phyloP scores from a whole-genome alignment of 257 asterid genomes.

The Rhazya stricta region DNA sequence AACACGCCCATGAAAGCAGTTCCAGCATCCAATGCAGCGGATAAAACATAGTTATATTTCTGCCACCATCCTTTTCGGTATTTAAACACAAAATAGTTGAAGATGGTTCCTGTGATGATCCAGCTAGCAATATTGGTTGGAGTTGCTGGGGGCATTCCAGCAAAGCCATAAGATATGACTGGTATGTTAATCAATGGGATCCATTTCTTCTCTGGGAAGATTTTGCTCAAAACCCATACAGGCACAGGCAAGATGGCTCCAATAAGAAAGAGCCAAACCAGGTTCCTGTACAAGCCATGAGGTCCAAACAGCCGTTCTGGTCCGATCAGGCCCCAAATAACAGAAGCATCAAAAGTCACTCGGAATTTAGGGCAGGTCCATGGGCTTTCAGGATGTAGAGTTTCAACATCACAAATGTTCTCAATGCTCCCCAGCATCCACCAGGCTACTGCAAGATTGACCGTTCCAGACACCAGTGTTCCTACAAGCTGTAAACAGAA shows the following conservation, averaged over 20 bases:
- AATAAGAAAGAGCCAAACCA: constrained; percentile 61
- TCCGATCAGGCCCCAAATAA: constrained; percentile 87
- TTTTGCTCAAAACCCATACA: constrained; percentile 34
- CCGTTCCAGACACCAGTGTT: constrained; percentile 18
- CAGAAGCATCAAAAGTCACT: constrained; percentile 68
- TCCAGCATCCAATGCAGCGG: constrained; percentile 70
- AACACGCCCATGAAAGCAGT: constrained; percentile 70
- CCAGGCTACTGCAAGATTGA: constrained; percentile 26
- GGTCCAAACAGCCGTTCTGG: constrained; percentile 56
- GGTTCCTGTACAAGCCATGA: constrained; percentile 45
- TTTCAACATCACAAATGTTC: constrained; percentile 21
- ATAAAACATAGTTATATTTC: constrained; percentile 57
- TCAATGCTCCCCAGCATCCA: constrained; percentile 27
- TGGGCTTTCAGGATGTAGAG: constrained; percentile 57
- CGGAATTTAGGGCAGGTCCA: constrained; percentile 78
- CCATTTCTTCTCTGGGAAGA: constrained; percentile 64
- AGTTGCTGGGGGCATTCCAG: constrained; percentile 61
- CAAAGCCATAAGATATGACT: constrained; percentile 41
- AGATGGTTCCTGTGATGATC: constrained; percentile 42
- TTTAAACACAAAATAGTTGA: constrained; percentile 41
- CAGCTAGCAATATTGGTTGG: constrained; percentile 70
- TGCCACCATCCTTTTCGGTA: constrained; percentile 61
- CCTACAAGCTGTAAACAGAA: constrained; percentile 22
- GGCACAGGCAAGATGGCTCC: constrained; percentile 63
- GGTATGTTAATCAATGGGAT: constrained; percentile 57